Base-by-base conservation (phyloP, 441 rosid genomes). In the Iberis amara region DNA sequence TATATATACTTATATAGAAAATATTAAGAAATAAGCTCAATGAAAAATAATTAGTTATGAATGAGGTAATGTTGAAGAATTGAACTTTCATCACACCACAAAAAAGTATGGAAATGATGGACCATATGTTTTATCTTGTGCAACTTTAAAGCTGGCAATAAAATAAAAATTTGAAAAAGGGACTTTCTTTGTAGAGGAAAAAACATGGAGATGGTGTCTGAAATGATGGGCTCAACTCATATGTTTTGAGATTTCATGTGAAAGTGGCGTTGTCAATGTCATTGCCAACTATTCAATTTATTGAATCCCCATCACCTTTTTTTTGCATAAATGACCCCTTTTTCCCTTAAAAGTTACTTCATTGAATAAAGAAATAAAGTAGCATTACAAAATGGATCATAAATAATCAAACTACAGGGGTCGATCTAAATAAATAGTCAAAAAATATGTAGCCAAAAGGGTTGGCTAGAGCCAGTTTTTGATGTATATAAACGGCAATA, bases 221-320 rank as follows among this genome's bases (percentile, higher is more conserved):
- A 53, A 66, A 66, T 66, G 70, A 66, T 66, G 70, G 65, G 70
- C 52, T 66, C 70, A 66, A 66, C 70, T 40, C n/a, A 44, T 4
- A 65, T 58, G 59, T 27, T 52, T 30, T 50, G 54, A 65, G 65
- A 59, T 46, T 32, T 46, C 70, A 66, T 66, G 65, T 66, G 65
- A 59, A 39, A 45, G 39, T 65, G 70, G 44, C 51, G 65, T 58
- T 58, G 65, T 65, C 65, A 39, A n/a, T n/a, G n/a, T n/a, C n/a
- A n/a, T n/a, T 33, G 65, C 70, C 65, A 59, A 59, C 65, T 47
- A 46, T 46, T 32, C 13, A 11, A 52, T 59, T 46, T 45, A 58
- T 52, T 52, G 39, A 44, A 45, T 32, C 8, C 64, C 48, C 69
- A 38, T 45, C 55, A 45, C 33, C n/a, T n/a, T n/a, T 30, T 30